Percentiles rank a stretch among this genome's conserved stretches.
Conservation (phyloP, 2,329 filamentous ascomycete genomes). For the Macroventuria anomochaeta region DNA sequence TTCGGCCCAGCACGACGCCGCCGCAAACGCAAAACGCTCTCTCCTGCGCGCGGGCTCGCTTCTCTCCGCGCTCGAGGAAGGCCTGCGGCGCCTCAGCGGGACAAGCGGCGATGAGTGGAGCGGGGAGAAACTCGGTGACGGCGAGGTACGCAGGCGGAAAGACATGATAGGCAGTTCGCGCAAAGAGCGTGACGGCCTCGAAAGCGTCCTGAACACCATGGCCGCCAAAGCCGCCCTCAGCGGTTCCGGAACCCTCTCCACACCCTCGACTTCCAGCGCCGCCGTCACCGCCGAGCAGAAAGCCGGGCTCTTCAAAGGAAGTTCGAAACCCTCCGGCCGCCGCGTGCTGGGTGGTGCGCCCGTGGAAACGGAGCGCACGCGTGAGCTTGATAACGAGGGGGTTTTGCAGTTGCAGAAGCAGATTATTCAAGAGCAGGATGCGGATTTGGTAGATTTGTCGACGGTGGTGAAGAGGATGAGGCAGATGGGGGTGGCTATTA, state of each 20-base stretch:
- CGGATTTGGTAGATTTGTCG: slow-evolving; percentile 71
- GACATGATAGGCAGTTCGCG: slow-evolving; percentile 73
- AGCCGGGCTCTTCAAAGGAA: slow-evolving; percentile 44
- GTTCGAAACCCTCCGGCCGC: slow-evolving; percentile 53
- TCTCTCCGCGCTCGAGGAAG: slow-evolving; percentile 69
- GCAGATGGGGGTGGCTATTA: slow-evolving; percentile 78
- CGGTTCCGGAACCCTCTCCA: slow-evolving; percentile 34
- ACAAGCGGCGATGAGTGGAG: slow-evolving; percentile 49
- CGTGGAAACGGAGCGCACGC: slow-evolving; percentile 76
- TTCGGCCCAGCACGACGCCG: slow-evolving; percentile 70
- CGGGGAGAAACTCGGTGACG: slow-evolving; percentile 67
- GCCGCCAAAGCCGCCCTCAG: slow-evolving; percentile 57
- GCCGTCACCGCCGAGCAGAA: slow-evolving; percentile 46
- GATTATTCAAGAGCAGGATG: slow-evolving; percentile 76
- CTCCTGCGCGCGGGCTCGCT: slow-evolving; percentile 72
- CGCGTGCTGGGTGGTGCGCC: slow-evolving; percentile 75
- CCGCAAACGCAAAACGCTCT: slow-evolving; percentile 75
- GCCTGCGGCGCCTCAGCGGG: slow-evolving; percentile 56
- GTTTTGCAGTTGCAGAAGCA: slow-evolving; percentile 76
- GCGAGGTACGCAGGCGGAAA: slow-evolving; percentile 73
- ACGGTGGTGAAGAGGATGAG: slow-evolving; percentile 75
- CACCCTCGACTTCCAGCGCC: slow-evolving; percentile 41
- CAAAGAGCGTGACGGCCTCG: slow-evolving; percentile 77
- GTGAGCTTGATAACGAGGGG: slow-evolving; percentile 77
- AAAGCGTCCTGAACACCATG: slow-evolving; percentile 73